phyloP scores from a whole-genome alignment of 2,329 filamentous ascomycete genomes.

The Biscogniauxia mediterranea region DNA sequence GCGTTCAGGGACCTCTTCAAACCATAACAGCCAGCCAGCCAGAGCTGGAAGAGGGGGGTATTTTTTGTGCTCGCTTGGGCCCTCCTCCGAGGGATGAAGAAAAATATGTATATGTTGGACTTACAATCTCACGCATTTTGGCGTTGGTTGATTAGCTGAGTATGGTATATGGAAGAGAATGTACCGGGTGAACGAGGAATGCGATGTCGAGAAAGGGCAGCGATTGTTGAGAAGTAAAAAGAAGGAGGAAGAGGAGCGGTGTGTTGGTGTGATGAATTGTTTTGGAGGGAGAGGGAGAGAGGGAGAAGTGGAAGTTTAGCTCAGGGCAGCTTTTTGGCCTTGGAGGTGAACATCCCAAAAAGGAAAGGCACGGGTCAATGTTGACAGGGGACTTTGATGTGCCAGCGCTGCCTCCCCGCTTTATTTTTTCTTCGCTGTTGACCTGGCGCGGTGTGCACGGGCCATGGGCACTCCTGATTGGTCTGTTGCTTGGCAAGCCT shows the following conservation, averaged over 20 bases:
- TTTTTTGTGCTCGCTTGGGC: conserved; percentile 2
- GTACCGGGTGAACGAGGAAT: conserved; percentile 18
- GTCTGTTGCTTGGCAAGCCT: background rate
- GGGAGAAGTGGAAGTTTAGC: conserved; percentile 7
- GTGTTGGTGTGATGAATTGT: conserved; percentile 12
- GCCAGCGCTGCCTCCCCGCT: conserved; percentile 11
- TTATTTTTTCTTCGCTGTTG: conserved; percentile 1
- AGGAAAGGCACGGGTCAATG: conserved; percentile 18
- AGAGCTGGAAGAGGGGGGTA: background rate
- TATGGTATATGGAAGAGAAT: conserved; percentile 26
- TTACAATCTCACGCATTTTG: conserved; percentile 75
- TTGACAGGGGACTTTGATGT: conserved; percentile 9
- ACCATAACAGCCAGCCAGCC: background rate
- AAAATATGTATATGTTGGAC: conserved; percentile 33
- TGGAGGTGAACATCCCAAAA: conserved; percentile 12
- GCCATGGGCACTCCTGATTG: background rate
- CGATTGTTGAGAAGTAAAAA: conserved; percentile 17
- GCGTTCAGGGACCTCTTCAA: conserved; percentile 32
- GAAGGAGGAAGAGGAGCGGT: conserved; percentile 24
- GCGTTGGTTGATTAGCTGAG: conserved; percentile 31
- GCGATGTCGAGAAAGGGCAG: conserved; percentile 10
- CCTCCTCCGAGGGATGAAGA: background rate
- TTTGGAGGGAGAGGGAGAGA: conserved; percentile 8
- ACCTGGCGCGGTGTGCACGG: conserved; percentile 12
- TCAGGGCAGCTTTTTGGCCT: conserved; percentile 17